A percentile compares a stretch with the other conserved stretches of the same genome.
These are phyloP conservation scores for Globisporangium paroecandrum DNA, from an alignment of 352 stramenopile genomes.

Conservation along the genomic window DNA sequence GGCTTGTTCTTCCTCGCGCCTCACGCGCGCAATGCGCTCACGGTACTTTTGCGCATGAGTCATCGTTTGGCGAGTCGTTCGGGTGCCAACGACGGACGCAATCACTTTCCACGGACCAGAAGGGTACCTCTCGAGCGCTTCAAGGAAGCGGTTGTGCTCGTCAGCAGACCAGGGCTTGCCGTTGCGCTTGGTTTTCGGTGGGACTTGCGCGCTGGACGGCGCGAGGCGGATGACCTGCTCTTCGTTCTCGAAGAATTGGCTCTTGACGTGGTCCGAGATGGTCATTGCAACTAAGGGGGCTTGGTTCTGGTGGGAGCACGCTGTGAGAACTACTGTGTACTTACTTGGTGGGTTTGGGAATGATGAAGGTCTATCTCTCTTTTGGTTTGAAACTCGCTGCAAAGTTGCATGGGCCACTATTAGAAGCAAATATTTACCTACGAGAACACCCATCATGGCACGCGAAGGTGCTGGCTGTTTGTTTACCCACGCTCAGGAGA, in stretches of 20 bases:
- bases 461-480: background rate
- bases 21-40: slow-evolving; percentile 30
- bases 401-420: too few relatives aligned
- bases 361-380: background rate
- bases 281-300: background rate
- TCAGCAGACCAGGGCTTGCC: slow-evolving; percentile 29
- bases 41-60: slow-evolving; percentile 41
- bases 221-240: slow-evolving; percentile 11
- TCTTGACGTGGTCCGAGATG: slow-evolving; percentile 13
- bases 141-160: slow-evolving; percentile 36
- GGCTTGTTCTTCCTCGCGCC: slow-evolving; percentile 20
- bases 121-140: slow-evolving; percentile 30
- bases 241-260: slow-evolving; percentile 14
- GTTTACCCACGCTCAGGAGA: background rate
- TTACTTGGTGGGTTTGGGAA: background rate
- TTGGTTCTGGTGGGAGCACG: background rate
- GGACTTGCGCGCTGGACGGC: background rate
- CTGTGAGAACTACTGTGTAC: background rate
- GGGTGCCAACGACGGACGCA: slow-evolving; percentile 24
- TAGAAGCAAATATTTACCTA: background rate
- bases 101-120: slow-evolving; percentile 30
- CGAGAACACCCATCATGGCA: background rate
- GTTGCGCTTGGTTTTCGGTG: slow-evolving; percentile 18
- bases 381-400: too few relatives aligned
- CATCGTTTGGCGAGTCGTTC: slow-evolving; percentile 30